Base-by-base conservation (phyloP, 805 yeast genomes). In the Jamesozyma gamospora region DNA sequence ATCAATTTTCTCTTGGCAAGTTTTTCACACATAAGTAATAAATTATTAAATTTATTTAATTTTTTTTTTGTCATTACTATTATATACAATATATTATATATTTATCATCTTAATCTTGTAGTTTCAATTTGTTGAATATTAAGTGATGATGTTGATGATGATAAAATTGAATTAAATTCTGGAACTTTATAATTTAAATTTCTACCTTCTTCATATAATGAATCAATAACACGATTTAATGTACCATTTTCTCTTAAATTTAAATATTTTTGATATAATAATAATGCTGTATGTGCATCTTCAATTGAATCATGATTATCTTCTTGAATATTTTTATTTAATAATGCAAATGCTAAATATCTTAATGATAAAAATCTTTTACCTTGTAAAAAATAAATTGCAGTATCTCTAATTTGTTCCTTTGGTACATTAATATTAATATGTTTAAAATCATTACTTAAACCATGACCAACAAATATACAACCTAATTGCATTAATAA, bases 231-330 rank as follows among this genome's bases (percentile, higher is more conserved):
- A 4, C 58, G 62, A 32, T 82, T 84, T 42, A 90, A 72, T 24
- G 65, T 68, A 0, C 83, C 90, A 0, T 62, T 58, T 3, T 66
- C 69, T 37, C 66, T 64, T 46, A 90, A 67, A 46, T 80, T 79
- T 52, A 74, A 60, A 53, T 84, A 90, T 52, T 75, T 77, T 44
- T 75, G 74, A 64, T 84, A 94, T 28, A 92, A 64, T 34, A 74
- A 60, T 49, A 92, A 68, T 0, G 99, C 97, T 10, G 94, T 81
- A 41, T 70, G 66, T 0, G 99, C 96, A 65, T 92, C 99, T 55
- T 92, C 98, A 34, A 92, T 87, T 1, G 97, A 90, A 57, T 94
- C 97, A 61, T 92, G 99, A 55, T 90, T 90, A 2, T 92, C 95
- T 3, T 77, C 77, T 58, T 92, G 99, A 26, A 94, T 94, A 36